Evolutionary conservation across 2,329 filamentous ascomycete species (phyloP).

Genomic region (Sporothrix brasiliensis): DNA sequence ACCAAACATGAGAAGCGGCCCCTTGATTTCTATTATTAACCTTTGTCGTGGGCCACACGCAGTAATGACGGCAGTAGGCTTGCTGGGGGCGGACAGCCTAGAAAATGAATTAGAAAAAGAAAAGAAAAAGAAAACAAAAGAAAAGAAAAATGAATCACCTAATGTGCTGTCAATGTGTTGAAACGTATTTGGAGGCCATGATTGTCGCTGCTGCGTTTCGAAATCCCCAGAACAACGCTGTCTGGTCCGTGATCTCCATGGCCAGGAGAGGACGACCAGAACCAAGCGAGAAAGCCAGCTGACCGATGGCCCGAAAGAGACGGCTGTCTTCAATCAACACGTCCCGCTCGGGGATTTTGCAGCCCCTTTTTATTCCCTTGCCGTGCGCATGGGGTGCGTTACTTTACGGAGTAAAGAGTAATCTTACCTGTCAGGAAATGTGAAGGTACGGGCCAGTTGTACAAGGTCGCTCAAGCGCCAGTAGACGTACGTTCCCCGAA

Average conservation of each 20-base stretch:
- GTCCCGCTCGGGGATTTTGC: constrained; percentile 11
- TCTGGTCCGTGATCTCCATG: constrained; percentile 25
- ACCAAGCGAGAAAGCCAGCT: constrained; percentile 1
- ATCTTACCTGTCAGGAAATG: no score
- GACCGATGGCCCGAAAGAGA: not conserved
- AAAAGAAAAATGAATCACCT: not conserved
- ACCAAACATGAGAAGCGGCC: not conserved
- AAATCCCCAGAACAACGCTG: constrained; percentile 12
- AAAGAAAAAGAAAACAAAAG: no score
- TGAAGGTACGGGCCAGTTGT: no score
- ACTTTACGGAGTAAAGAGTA: not conserved
- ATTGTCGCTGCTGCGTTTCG: constrained; percentile 31
- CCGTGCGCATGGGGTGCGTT: not conserved
- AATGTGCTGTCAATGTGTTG: constrained; percentile 7
- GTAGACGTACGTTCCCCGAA: not conserved
- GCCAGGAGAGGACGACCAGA: not conserved
- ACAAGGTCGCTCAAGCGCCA: no score
- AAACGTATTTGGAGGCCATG: constrained; percentile 23
- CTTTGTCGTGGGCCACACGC: constrained; percentile 5
- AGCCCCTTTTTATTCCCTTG: not conserved
- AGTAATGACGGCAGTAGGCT: constrained; percentile 1
- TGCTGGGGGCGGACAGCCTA: not conserved
- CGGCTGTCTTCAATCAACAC: not conserved
- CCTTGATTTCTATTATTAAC: constrained; percentile 21
- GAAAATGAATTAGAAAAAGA: no score